phyloP scores from a whole-genome alignment of 768 basidiomycete genomes.

The Termitomyces sp. region DNA sequence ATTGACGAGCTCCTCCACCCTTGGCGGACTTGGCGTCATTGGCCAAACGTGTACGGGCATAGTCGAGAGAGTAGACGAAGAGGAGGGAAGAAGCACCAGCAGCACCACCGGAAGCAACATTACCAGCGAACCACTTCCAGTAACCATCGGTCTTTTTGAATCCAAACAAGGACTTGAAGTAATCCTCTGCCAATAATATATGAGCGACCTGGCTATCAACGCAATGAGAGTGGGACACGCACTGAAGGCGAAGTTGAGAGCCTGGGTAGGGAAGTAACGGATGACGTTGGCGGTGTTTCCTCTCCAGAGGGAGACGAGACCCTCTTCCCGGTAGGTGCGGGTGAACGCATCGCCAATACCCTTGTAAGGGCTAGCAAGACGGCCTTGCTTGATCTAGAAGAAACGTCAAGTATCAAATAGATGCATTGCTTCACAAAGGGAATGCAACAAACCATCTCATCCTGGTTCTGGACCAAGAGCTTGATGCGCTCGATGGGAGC shows the following conservation, averaged over 20 bases:
- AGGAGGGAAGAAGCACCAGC: slow-evolving; percentile 98
- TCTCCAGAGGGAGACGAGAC: slow-evolving; percentile 93
- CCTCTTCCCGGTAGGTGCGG: slow-evolving; percentile 95
- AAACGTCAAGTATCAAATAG: slow-evolving; percentile 28
- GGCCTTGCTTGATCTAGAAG: slow-evolving; percentile 95
- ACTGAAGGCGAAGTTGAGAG: slow-evolving; percentile 99
- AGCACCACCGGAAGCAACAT: slow-evolving; percentile 97
- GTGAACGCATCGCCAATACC: slow-evolving; percentile 89
- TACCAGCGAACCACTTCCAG: slow-evolving; percentile 98
- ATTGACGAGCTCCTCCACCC: slow-evolving; percentile 89
- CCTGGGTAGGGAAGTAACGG: slow-evolving; percentile 99
- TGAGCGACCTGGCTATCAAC: slow-evolving; percentile 5
- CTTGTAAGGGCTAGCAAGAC: slow-evolving; percentile 95
- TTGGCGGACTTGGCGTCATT: slow-evolving; percentile 97
- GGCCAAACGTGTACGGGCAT: slow-evolving; percentile 98
- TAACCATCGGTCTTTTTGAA: slow-evolving; percentile 99
- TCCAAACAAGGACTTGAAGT: slow-evolving; percentile 98
- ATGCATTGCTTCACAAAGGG: background rate
- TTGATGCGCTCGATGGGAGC: slow-evolving; percentile 99
- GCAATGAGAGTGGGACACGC: slow-evolving; percentile 29
- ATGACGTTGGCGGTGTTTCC: slow-evolving; percentile 99
- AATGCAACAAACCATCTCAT: slow-evolving; percentile 85
- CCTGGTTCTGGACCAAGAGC: slow-evolving; percentile 97
- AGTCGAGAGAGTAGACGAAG: slow-evolving; percentile 99
- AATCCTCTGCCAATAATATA: slow-evolving; percentile 77